phyloP scores from a whole-genome alignment of 2,329 filamentous ascomycete species.

The Aurifilum marmelostoma region DNA sequence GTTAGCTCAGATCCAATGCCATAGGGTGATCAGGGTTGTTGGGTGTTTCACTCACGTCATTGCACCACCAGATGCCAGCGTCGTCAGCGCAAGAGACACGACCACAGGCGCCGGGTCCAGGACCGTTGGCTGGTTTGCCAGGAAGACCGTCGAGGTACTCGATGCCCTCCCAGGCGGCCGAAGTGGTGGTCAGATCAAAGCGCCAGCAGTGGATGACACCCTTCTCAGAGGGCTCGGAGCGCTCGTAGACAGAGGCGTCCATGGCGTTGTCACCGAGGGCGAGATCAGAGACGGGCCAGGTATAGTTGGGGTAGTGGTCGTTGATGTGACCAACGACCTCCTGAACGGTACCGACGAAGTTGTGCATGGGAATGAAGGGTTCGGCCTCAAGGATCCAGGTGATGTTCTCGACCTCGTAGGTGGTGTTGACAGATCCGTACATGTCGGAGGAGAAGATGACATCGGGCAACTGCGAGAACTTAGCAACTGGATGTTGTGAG shows the following conservation, averaged over 20 bases:
- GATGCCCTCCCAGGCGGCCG: constrained; percentile 23
- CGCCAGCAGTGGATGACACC: constrained; percentile 30
- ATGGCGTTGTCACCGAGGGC: constrained; percentile 17
- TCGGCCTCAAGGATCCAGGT: constrained; percentile 12
- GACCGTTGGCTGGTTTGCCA: constrained; percentile 26
- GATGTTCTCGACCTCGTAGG: constrained; percentile 5
- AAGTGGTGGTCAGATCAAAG: background rate
- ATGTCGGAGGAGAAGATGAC: background rate
- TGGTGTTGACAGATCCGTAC: background rate
- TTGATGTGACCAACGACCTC: background rate
- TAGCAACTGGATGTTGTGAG: background rate
- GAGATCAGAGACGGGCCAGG: constrained; percentile 2
- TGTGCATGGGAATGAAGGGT: constrained; percentile 4
- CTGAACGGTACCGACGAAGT: constrained; percentile 9
- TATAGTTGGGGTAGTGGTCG: background rate
- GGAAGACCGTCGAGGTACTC: constrained; percentile 27
- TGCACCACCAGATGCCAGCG: constrained; percentile 34
- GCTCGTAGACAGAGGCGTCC: background rate
- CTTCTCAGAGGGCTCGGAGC: background rate
- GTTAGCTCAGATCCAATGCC: background rate
- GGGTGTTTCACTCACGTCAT: constrained; percentile 30
- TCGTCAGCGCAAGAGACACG: constrained; percentile 32
- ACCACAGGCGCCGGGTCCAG: constrained; percentile 29
- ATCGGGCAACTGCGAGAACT: background rate
- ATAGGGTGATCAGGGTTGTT: background rate